Evolutionary conservation across 164 flowering plant genomes (phyloP), one percentile per base, ranked within the genome.

Genomic region (Chimonanthus salicifolius): DNA sequence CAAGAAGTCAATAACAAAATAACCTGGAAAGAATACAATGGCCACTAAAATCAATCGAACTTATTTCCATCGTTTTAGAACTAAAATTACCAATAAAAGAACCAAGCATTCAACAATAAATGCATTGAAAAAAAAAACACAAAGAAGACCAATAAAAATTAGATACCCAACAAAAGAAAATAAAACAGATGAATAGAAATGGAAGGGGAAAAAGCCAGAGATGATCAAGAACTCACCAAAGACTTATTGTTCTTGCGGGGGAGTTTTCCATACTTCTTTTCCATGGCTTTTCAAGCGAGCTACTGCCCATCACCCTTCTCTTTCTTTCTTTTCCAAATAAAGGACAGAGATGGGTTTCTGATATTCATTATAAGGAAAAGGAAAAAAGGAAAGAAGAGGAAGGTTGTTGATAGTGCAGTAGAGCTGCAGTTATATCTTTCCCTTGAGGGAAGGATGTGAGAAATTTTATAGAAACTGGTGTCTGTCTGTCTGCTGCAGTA

Each of bases 261-360:
- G 45, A 74, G n/a, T 54, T 76, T 78, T 46, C 68, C 70, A 20
- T 78, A 64, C 64, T 79, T 72, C 76, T 77, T 79, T 69, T 80
- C 83, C 85, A 83, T 81, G 66, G 71, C 72, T 70, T 63, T 49
- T 43, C 11, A 15, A 50, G 60, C 8, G 60, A 74, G 64, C 11
- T 70, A 44, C 50, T 43, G 43, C 47, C 20, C n/a, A 3, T 62
- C 33, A 18, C 11, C 43, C 2, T 46, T 45, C 66, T 10, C 10
- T 16, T n/a, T 49, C 64, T 72, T 60, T 10, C 71, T 46, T 54
- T 54, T 47, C 66, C 54, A 73, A 64, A 16, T 1, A 60, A 65
- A 46, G 66, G 70, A 73, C 67, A 58, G 65, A 47, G 71, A 20
- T 44, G 62, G 8, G 58, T 10, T 47, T 21, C 67, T 48, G 33